Conservation (phyloP, 306 rosid species). For the Benincasa hispida region DNA sequence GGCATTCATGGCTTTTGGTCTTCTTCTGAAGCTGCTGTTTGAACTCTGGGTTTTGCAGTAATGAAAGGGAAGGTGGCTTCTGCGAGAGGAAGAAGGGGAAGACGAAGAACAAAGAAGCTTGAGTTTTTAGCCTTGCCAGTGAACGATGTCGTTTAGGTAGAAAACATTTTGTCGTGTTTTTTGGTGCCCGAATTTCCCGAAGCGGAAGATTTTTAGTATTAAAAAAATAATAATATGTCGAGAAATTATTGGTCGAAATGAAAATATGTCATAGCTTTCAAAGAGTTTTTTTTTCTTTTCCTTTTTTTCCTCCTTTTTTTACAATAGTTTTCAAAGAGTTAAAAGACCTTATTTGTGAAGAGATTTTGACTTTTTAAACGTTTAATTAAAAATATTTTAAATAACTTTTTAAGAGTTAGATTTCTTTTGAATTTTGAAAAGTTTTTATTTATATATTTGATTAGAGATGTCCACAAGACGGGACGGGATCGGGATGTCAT, state of each 20-base stretch:
- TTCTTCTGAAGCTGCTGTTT: not conserved
- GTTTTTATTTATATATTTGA: too few relatives aligned
- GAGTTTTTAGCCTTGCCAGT: not conserved
- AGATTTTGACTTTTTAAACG: too few relatives aligned
- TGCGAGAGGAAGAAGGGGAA: not conserved
- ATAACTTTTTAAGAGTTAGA: too few relatives aligned
- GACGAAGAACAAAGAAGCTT: not conserved
- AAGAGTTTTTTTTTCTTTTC: too few relatives aligned
- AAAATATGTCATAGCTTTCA: too few relatives aligned
- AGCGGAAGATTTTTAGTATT: not conserved
- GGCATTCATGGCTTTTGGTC: constrained; percentile 55
- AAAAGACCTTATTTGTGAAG: too few relatives aligned
- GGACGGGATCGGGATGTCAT: too few relatives aligned
- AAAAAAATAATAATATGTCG: not conserved
- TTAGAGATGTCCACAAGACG: too few relatives aligned
- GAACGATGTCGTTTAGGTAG: not conserved
- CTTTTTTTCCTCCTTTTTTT: too few relatives aligned
- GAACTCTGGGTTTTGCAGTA: not conserved
- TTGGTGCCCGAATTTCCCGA: not conserved
- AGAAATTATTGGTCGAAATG: not conserved
- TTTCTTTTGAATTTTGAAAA: too few relatives aligned
- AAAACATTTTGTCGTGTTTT: not conserved
- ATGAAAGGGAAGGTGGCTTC: not conserved
- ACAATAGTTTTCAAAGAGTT: too few relatives aligned
- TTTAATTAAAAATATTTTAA: too few relatives aligned